A percentile compares a stretch with the other conserved stretches of the same genome.
phyloP scores from a whole-genome alignment of 2,329 filamentous ascomycete genomes.

The Anisogramma anomala region DNA sequence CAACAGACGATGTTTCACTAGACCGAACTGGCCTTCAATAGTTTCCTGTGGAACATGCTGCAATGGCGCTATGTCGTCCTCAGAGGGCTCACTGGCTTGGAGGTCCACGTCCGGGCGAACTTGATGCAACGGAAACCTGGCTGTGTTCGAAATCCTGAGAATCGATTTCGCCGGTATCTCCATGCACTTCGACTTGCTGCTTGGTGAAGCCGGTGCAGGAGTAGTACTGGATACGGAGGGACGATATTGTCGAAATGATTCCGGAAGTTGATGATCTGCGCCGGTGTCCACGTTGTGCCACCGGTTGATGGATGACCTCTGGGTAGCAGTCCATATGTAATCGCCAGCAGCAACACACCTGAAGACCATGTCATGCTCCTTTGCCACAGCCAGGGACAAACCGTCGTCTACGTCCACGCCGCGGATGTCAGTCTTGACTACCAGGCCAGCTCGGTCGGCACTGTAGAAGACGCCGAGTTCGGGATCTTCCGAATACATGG shows the following conservation, averaged over 20 bases:
- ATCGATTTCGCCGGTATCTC: constrained; percentile 69
- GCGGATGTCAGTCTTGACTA: constrained; percentile 92
- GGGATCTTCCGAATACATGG: constrained; percentile 78
- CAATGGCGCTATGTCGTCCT: constrained; percentile 48
- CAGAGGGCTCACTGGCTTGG: constrained; percentile 8
- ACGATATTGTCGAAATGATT: constrained; percentile 38
- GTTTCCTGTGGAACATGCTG: constrained; percentile 62
- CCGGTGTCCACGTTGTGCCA: constrained; percentile 81
- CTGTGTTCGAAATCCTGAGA: constrained; percentile 73
- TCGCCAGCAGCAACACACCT: constrained; percentile 58
- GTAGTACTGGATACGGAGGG: constrained; percentile 31
- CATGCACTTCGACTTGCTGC: constrained; percentile 34
- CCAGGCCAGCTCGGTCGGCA: constrained; percentile 77
- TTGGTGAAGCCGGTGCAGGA: constrained; percentile 25
- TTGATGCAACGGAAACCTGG: constrained; percentile 55
- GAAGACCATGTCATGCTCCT: constrained; percentile 76
- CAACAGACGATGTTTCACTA: constrained; percentile 85
- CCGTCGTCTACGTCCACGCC: constrained; percentile 75
- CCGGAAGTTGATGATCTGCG: constrained; percentile 55
- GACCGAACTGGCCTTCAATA: constrained; percentile 87
- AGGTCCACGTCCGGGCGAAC: constrained; percentile 44
- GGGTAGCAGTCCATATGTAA: constrained; percentile 82
- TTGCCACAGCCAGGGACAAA: constrained; percentile 76
- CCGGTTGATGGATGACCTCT: constrained; percentile 81
- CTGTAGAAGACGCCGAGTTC: constrained; percentile 87